Base-by-base conservation (phyloP, 2,329 filamentous ascomycete species). In the Curvularia spicifera region DNA sequence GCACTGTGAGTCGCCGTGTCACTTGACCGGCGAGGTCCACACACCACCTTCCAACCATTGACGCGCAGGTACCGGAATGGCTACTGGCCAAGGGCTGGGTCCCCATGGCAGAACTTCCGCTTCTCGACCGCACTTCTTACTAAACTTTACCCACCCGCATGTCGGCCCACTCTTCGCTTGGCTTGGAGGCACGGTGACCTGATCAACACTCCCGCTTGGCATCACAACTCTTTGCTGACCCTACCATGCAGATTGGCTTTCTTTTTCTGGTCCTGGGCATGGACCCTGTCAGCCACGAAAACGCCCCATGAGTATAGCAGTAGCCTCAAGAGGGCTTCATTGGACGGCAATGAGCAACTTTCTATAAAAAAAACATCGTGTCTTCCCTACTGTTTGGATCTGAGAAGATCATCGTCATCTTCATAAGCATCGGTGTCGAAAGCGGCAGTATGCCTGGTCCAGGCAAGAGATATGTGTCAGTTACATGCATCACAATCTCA, bases 121-220 rank as follows among this genome's bases (percentile, higher is more conserved):
- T 56, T 52, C 53, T 56, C 42, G 40, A 52, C 49, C 37, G 29
- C 29, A 45, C 10, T 31, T 46, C 26, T 40, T 52, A 46, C 24
- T 51, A 46, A 50, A 28, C 47, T 15, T 50, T 50, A 4, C 10
- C 26, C 18, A 24, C 48, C 40, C 18, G 33, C 33, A 9, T 28
- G 10, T 26, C 20, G 18, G 26, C n/a, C 49, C 40, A 18, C 53
- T 52, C 45, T 56, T 56, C 28, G n/a, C 52, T 54, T 54, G 52
- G 52, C 52, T 22, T 10, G 7, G 29, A 31, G 49, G 35, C 50
- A 53, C 50, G 37, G 51, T 49, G 50, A 43, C 50, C 40, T 56
- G 45, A 50, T 50, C 42, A 15, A 24, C 48, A 42, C 26, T 6
- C 7, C 43, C 37, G 46, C 43, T 43, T 33, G 3, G 51, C 28